Percentiles rank a stretch among this genome's conserved stretches.
phyloP scores from a whole-genome alignment of 768 basidiomycete genomes.

The Phlebiopsis gigantea region DNA sequence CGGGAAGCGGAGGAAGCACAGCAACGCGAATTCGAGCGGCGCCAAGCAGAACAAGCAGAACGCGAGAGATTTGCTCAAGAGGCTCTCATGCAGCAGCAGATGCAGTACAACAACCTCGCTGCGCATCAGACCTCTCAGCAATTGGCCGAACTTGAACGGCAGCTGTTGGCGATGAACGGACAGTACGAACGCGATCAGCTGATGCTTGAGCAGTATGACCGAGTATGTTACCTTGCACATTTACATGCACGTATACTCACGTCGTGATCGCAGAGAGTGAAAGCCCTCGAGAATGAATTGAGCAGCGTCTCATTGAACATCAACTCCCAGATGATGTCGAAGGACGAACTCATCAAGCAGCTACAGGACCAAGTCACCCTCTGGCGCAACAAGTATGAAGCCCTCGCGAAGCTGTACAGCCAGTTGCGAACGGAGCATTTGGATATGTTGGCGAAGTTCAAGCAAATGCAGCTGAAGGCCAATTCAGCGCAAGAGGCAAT shows the following conservation, averaged over 20 bases:
- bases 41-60: constrained; percentile 85
- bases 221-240: constrained; percentile 45
- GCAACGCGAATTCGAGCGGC: constrained; percentile 84
- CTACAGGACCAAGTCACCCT: constrained; percentile 94
- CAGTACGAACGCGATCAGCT: constrained; percentile 99
- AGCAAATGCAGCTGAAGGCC: constrained; percentile 95
- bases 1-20: constrained; percentile 73
- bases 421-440: constrained; percentile 96
- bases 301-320: constrained; percentile 69
- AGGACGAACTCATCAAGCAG: constrained; percentile 93
- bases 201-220: constrained; percentile 95
- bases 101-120: constrained; percentile 73
- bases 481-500: constrained; percentile 98
- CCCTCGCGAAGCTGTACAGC: constrained; percentile 96
- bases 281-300: constrained; percentile 90
- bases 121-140: constrained; percentile 71
- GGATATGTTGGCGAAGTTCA: constrained; percentile 95
- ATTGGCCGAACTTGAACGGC: constrained; percentile 78
- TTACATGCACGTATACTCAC: background rate
- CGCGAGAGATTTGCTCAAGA: constrained; percentile 86
- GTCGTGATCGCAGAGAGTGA: constrained; percentile 66
- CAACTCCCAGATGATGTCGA: constrained; percentile 79
- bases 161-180: constrained; percentile 88
- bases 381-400: constrained; percentile 99
- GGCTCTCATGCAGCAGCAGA: constrained; percentile 57